Evolutionary conservation across 2,329 filamentous ascomycete species (phyloP).

Genomic region (Xylariaceae sp.): DNA sequence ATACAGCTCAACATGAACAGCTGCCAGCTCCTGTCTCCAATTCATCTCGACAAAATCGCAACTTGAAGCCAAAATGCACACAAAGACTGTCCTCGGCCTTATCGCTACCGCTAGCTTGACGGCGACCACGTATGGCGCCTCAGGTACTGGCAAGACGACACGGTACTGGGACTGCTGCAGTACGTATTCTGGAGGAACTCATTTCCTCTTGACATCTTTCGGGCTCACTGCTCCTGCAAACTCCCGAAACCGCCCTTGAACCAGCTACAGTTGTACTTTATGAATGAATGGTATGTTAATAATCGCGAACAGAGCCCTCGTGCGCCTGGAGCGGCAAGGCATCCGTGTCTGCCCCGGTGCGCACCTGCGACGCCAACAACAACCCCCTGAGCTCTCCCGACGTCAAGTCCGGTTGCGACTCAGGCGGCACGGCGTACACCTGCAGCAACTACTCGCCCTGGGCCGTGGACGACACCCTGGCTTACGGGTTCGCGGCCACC

Average conservation of each 20-base stretch:
- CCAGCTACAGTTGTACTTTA: too few relatives aligned
- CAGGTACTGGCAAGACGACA: conserved; percentile 38
- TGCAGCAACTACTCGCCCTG: conserved; percentile 60
- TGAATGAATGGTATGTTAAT: too few relatives aligned
- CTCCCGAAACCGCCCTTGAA: too few relatives aligned
- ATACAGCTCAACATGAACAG: too few relatives aligned
- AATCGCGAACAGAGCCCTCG: too few relatives aligned
- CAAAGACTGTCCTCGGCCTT: conserved; percentile 19
- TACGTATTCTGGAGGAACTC: too few relatives aligned
- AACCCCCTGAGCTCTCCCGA: conserved; percentile 49
- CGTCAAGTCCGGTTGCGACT: conserved; percentile 53
- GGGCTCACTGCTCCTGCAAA: too few relatives aligned
- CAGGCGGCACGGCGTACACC: conserved; percentile 57
- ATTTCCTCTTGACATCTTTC: too few relatives aligned
- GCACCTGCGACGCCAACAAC: conserved; percentile 53
- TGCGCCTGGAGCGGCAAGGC: conserved; percentile 58
- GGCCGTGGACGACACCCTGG: conserved; percentile 54
- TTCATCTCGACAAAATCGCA: background rate
- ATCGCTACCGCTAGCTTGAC: conserved; percentile 20
- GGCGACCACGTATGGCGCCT: conserved; percentile 23
- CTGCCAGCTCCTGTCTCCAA: background rate
- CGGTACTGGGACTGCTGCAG: conserved; percentile 61
- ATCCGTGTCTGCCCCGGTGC: conserved; percentile 48
- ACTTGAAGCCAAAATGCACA: conserved; percentile 19
- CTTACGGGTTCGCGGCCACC: conserved; percentile 63